Percentiles rank a stretch among this genome's conserved stretches.
These are phyloP conservation scores for Yamadazyma triangularis DNA, from an alignment of 1,139 yeast species.

Conservation along the genomic window DNA sequence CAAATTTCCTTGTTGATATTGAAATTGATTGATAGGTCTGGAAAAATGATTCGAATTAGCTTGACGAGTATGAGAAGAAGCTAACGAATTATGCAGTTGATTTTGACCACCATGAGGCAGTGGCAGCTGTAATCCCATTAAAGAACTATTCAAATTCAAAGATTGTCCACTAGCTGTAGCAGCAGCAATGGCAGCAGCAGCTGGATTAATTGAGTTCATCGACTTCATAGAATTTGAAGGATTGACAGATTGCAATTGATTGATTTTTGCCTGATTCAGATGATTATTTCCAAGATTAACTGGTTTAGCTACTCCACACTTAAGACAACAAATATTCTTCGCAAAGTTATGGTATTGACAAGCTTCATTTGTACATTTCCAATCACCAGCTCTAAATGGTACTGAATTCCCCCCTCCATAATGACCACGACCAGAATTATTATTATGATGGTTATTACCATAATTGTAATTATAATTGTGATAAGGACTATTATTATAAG, in stretches of 20 bases:
- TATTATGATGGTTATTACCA: constrained; percentile 10
- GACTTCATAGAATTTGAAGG: too few species aligned
- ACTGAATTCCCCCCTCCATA: constrained; percentile 29
- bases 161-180: constrained; percentile 54
- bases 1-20: constrained; percentile 5
- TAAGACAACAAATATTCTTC: constrained; percentile 77
- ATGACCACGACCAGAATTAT: constrained; percentile 13
- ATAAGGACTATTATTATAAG: constrained; percentile 2
- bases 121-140: constrained; percentile 26
- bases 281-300: constrained; percentile 23
- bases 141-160: constrained; percentile 27
- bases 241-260: too few species aligned
- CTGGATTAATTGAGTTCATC: constrained; percentile 39
- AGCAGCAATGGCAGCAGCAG: constrained; percentile 49
- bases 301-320: constrained; percentile 81
- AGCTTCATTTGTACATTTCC: constrained; percentile 80
- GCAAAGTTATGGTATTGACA: constrained; percentile 94
- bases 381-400: constrained; percentile 95
- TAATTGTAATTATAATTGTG: constrained; percentile 6
- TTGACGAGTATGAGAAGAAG: constrained; percentile 3
- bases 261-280: constrained; percentile 7
- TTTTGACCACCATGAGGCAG: constrained; percentile 11
- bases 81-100: constrained; percentile 6
- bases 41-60: constrained; percentile 4
- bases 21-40: constrained; percentile 3